A percentile compares a stretch with the other conserved stretches of the same genome.
Conservation (phyloP, 306 rosid species). For the Rubus idaeus region DNA sequence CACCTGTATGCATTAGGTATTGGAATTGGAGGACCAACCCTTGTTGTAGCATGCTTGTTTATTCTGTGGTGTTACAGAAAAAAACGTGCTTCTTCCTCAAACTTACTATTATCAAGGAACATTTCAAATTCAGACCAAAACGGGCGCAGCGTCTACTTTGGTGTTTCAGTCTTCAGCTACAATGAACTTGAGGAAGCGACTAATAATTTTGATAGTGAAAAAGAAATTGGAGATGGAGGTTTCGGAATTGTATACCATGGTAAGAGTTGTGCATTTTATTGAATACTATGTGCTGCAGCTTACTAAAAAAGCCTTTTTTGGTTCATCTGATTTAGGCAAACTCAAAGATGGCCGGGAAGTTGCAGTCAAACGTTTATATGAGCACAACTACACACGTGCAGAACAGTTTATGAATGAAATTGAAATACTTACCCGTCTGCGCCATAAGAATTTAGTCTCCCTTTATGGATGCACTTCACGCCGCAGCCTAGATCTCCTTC, state of each 20-base stretch:
- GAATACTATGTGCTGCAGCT: neutral
- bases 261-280: conserved; percentile 10
- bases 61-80: conserved; percentile 7
- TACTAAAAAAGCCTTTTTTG: neutral
- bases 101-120: conserved; percentile 9
- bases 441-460: conserved; percentile 63
- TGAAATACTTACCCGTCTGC: conserved; percentile 50
- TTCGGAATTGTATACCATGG: conserved; percentile 65
- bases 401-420: conserved; percentile 72
- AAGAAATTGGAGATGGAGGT: conserved; percentile 69
- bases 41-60: conserved; percentile 1
- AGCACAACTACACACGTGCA: conserved; percentile 52
- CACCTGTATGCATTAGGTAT: conserved; percentile 19
- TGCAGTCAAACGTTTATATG: conserved; percentile 67
- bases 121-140: conserved; percentile 31
- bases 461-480: conserved; percentile 76
- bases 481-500: conserved; percentile 56
- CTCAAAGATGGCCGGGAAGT: conserved; percentile 81
- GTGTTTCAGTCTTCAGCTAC: conserved; percentile 52
- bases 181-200: conserved; percentile 60
- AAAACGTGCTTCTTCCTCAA: conserved; percentile 13
- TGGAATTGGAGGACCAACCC: neutral
- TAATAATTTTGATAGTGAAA: conserved; percentile 38
- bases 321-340: conserved; percentile 43
- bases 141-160: conserved; percentile 28